Conservation (phyloP, 768 basidiomycete genomes). For the Lactifluus rugatus region DNA sequence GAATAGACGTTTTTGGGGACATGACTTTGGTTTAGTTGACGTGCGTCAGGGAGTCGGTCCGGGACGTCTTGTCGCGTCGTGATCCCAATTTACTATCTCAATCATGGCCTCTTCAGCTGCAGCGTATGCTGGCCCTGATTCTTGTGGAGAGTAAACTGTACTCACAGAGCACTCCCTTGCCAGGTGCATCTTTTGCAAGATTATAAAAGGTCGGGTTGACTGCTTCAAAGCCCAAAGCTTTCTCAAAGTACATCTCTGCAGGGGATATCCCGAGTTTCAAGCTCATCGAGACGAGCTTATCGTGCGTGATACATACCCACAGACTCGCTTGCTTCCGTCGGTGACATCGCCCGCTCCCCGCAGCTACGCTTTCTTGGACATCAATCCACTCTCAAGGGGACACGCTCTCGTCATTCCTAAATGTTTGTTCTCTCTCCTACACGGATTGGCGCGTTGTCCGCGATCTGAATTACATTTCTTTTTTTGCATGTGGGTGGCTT, state of each 20-base stretch:
- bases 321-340: neutral
- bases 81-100: too few relatives aligned
- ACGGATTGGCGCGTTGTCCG: neutral
- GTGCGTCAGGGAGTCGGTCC: too few relatives aligned
- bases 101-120: constrained; percentile 10
- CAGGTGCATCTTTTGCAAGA: constrained; percentile 88
- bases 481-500: too few relatives aligned
- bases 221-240: too few relatives aligned
- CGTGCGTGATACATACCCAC: constrained; percentile 35
- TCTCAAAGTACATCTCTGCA: constrained; percentile 23
- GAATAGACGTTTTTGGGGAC: too few relatives aligned
- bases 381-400: constrained; percentile 79
- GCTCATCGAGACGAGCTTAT: constrained; percentile 63
- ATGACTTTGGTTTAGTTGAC: too few relatives aligned
- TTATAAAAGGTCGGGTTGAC: constrained; percentile 82
- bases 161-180: constrained; percentile 39
- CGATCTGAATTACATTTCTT: neutral
- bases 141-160: too few relatives aligned
- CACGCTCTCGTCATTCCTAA: constrained; percentile 93
- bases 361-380: constrained; percentile 87
- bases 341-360: neutral
- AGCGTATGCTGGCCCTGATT: neutral
- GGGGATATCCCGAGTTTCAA: constrained; percentile 89
- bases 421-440: constrained; percentile 39
- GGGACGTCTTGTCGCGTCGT: too few relatives aligned